Base-by-base conservation (phyloP, 192 early-diverging fungal genomes). In the Dissophora globulifera region DNA sequence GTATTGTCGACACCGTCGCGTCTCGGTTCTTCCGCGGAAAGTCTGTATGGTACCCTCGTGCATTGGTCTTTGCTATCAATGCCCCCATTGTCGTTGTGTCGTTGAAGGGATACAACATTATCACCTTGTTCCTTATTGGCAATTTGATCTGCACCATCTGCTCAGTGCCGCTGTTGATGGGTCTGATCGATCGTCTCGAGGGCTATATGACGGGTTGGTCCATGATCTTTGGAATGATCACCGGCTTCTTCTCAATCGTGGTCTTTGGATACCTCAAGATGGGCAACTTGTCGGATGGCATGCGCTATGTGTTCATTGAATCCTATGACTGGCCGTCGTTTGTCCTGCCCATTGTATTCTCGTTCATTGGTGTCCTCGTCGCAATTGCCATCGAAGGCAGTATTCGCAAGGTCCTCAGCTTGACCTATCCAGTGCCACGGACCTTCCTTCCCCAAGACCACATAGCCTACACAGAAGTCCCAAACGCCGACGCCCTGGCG, bases 1-100 rank as follows among this genome's bases (percentile, higher is more conserved):
- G 83, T 41, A 78, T 91, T 78, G 83, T 85, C 61, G 81, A 83
- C 7, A 89, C 89, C 46, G 55, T 90, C 26, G 83, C 81, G 17
- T 86, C 89, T n/a, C 56, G 62, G 0, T 67, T 78, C 58, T 78
- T 78, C 50, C 72, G 72, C 38, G 41, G 58, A 31, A 62, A 49
- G 47, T 41, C 27, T 32, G 48, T 78, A 27, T 78, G 64, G 64
- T 61, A 59, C 42, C 62, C 62, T 4, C 55, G 72, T 13, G 50
- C 33, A 11, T 15, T 78, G 26, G 72, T 67, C 22, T 78, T 67
- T 25, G 2, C 67, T 40, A 67, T 67, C 62, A 78, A 78, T 33
- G 31, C 54, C 11, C 72, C 72, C 0, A 56, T 78, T 5, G 72
- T 89, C n/a, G 51, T 86, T 50, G 61, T 89, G 27, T 84, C 86